Conservation (phyloP, 257 asterid genomes). For the Mitragyna speciosa region DNA sequence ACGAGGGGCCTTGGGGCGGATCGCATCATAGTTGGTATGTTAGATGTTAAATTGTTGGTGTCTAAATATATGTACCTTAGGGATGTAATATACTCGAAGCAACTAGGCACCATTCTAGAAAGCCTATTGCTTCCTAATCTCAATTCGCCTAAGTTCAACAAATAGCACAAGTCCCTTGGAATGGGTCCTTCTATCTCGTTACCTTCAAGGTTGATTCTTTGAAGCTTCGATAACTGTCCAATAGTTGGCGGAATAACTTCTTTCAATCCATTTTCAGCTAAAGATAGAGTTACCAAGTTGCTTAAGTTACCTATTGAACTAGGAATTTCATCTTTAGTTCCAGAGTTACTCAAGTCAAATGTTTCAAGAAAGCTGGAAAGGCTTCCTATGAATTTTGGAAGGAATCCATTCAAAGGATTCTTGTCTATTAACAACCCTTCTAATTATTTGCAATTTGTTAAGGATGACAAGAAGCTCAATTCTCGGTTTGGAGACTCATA, state of each 20-base stretch:
- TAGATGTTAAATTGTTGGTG: neutral
- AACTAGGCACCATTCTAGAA: neutral
- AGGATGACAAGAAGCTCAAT: neutral
- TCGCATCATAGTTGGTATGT: neutral
- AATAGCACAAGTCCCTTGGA: neutral
- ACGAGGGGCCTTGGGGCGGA: no score
- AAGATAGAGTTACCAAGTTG: neutral
- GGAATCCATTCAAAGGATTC: no score
- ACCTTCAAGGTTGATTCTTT: neutral
- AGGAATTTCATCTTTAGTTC: conserved; percentile 24
- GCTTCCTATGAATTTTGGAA: conserved; percentile 1
- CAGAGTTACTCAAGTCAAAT: neutral
- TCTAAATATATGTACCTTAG: neutral
- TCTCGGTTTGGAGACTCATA: neutral
- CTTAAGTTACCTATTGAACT: neutral
- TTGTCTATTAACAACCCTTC: neutral
- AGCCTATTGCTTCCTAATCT: neutral
- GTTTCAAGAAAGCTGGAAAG: neutral
- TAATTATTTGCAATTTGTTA: neutral
- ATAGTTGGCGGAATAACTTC: conserved; percentile 7
- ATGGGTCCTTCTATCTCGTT: neutral
- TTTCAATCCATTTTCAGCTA: neutral
- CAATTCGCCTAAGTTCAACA: neutral
- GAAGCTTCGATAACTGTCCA: no score
- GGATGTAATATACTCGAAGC: neutral